Conservation (phyloP, 495 filamentous ascomycete genomes). For the Parathielavia hyrcaniae region DNA sequence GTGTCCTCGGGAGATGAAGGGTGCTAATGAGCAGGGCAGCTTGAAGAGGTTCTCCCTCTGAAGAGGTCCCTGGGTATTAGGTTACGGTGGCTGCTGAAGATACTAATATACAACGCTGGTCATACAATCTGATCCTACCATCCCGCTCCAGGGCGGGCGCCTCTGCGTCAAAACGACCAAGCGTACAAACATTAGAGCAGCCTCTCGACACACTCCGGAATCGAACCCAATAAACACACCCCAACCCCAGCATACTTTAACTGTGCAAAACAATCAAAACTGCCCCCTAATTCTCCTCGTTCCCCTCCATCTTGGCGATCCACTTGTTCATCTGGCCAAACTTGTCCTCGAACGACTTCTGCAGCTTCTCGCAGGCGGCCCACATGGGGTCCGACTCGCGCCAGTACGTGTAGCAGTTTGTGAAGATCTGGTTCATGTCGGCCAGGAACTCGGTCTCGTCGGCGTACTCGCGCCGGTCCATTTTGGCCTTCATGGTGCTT, state of each 20-base stretch:
- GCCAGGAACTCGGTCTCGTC: constrained; percentile 40
- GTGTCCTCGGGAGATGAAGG: too few relatives aligned
- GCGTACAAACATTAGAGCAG: background rate
- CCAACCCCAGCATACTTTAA: too few relatives aligned
- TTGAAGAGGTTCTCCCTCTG: too few relatives aligned
- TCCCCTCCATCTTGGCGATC: constrained; percentile 44
- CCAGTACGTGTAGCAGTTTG: constrained; percentile 47
- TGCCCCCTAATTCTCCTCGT: constrained; percentile 30
- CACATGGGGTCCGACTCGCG: constrained; percentile 40
- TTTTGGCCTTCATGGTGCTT: constrained; percentile 45
- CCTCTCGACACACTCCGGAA: too few relatives aligned
- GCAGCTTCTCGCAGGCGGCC: constrained; percentile 39
- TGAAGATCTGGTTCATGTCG: constrained; percentile 47
- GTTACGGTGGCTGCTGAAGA: background rate
- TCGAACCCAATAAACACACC: background rate
- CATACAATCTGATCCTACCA: background rate
- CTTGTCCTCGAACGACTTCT: constrained; percentile 49
- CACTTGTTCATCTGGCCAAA: constrained; percentile 45
- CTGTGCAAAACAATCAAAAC: background rate
- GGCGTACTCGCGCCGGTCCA: constrained; percentile 39
- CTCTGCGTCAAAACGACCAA: background rate
- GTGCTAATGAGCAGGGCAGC: too few relatives aligned
- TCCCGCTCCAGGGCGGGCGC: background rate
- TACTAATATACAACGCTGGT: constrained; percentile 1
- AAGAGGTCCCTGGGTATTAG: background rate